These are phyloP conservation scores for Echinochloa phyllopogon DNA, from an alignment of 176 grass and related monocot species.

Conservation along the genomic window DNA sequence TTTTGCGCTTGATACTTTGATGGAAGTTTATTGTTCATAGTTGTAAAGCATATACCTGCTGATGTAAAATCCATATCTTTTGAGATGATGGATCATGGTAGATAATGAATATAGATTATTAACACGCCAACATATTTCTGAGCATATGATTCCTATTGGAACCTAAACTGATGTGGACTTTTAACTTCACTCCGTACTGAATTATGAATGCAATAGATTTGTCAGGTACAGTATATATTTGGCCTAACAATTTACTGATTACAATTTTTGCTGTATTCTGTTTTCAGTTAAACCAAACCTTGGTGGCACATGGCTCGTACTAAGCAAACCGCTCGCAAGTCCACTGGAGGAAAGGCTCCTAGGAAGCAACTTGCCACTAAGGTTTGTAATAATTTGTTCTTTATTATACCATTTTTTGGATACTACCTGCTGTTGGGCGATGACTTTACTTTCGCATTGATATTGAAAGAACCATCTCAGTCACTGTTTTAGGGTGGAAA, in stretches of 20 bases:
- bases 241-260: neutral
- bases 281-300: conserved; percentile 22
- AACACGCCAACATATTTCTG: neutral
- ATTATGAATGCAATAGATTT: neutral
- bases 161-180: neutral
- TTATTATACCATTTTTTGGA: neutral
- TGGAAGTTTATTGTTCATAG: neutral
- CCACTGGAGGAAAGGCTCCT: conserved; percentile 66
- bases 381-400: conserved; percentile 37
- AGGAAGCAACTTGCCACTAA: conserved; percentile 76
- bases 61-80: neutral
- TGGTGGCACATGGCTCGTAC: conserved; percentile 62
- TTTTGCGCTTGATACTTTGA: no score
- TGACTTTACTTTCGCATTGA: neutral
- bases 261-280: neutral
- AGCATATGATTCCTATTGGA: neutral
- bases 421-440: neutral
- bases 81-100: neutral
- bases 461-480: neutral
- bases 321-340: conserved; percentile 75
- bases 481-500: neutral
- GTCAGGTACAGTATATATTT: neutral
- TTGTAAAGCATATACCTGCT: neutral
- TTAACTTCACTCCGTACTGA: neutral
- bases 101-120: neutral